Conservation (phyloP, 1,284 basidiomycete genomes). For the Apiotrichum siamense region DNA sequence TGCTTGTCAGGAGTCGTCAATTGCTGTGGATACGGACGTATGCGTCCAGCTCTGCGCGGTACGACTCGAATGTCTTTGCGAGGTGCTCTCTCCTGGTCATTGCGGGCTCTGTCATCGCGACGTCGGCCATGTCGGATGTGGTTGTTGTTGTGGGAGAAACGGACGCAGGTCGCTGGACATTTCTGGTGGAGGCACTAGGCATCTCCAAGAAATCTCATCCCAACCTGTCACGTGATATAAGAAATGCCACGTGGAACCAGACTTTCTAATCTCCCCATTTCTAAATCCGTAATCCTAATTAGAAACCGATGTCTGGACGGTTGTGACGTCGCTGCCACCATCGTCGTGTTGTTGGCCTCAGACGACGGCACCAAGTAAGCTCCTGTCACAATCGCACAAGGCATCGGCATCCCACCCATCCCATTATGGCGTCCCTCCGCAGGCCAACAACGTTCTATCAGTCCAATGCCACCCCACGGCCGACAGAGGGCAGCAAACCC, state of each 20-base stretch:
- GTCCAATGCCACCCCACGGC: background rate
- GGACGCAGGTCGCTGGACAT: background rate
- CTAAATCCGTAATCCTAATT: background rate
- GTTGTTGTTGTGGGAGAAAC: background rate
- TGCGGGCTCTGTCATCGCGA: conserved; percentile 14
- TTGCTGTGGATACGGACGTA: conserved; percentile 26
- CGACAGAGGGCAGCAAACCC: background rate
- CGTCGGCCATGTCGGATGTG: conserved; percentile 19
- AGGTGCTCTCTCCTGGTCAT: conserved; percentile 33
- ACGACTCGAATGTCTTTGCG: conserved; percentile 37
- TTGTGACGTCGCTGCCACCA: background rate
- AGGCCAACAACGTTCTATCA: conserved; percentile 17
- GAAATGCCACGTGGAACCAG: background rate
- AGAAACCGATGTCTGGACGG: background rate
- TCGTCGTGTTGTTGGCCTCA: background rate
- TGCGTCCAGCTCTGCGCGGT: conserved; percentile 39
- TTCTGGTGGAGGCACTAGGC: background rate
- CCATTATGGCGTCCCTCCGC: conserved; percentile 33
- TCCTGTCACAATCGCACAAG: background rate
- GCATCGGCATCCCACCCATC: background rate
- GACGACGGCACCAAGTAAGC: too few relatives aligned
- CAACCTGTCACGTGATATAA: background rate
- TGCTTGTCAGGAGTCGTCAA: background rate
- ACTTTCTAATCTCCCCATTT: background rate
- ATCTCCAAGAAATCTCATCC: background rate